Percentiles rank a stretch among this genome's conserved stretches.
These are phyloP conservation scores for Exidia glandulosa DNA, from an alignment of 768 basidiomycete species.

Conservation along the genomic window DNA sequence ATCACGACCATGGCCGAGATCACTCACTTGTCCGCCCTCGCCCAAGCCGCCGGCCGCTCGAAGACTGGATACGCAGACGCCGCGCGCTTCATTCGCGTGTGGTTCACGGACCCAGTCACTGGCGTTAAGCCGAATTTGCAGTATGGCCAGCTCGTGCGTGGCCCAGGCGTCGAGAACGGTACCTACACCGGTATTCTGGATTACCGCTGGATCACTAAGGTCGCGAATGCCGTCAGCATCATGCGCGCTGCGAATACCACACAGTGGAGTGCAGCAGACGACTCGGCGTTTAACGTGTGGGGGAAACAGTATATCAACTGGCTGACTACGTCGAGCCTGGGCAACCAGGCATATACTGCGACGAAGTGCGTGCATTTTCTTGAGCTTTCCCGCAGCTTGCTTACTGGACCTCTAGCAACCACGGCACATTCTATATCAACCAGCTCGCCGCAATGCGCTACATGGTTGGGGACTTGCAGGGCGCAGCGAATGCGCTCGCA, in stretches of 20 bases:
- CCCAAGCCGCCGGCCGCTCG: slow-evolving; percentile 27
- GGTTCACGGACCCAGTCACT: slow-evolving; percentile 34
- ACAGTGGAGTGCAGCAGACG: slow-evolving; percentile 44
- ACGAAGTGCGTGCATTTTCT: slow-evolving; percentile 33
- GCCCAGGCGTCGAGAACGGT: slow-evolving; percentile 33
- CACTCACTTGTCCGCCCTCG: slow-evolving; percentile 34
- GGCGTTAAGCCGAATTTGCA: slow-evolving; percentile 44
- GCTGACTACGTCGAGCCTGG: slow-evolving; percentile 38
- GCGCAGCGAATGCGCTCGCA: slow-evolving; percentile 35
- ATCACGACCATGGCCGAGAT: slow-evolving; percentile 32
- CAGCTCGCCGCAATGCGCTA: slow-evolving; percentile 49
- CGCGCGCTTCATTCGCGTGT: slow-evolving; percentile 35
- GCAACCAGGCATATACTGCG: slow-evolving; percentile 28
- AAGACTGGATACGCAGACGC: slow-evolving; percentile 28
- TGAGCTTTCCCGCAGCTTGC: neutral
- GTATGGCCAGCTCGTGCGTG: slow-evolving; percentile 44
- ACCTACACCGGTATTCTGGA: slow-evolving; percentile 48
- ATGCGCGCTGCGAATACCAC: slow-evolving; percentile 33
- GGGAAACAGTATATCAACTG: slow-evolving; percentile 33
- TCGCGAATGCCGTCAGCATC: slow-evolving; percentile 35
- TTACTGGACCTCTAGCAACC: slow-evolving; percentile 37
- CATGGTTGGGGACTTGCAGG: slow-evolving; percentile 37
- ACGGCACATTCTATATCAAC: slow-evolving; percentile 52
- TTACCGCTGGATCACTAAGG: slow-evolving; percentile 44
- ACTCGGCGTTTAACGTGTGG: slow-evolving; percentile 37